phyloP scores from a whole-genome alignment of 163 green algal genomes.

The Scenedesmus sp. region DNA sequence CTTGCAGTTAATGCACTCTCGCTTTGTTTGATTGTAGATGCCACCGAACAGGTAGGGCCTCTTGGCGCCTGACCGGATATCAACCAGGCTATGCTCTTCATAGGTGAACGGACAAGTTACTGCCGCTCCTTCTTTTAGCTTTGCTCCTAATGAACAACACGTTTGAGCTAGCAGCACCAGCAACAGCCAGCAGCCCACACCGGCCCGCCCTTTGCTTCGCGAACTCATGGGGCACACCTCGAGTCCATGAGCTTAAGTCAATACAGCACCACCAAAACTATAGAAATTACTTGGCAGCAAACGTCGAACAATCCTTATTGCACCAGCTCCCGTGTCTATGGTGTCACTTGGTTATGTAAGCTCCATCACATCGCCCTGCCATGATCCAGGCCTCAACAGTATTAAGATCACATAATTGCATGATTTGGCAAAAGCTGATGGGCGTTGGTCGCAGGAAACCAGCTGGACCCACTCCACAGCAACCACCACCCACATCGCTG shows the following conservation, averaged over 20 bases:
- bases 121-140: background rate
- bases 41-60: slow-evolving; percentile 43
- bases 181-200: background rate
- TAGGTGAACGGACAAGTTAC: slow-evolving; percentile 36
- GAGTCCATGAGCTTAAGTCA: background rate
- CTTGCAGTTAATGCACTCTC: slow-evolving; percentile 41
- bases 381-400: background rate
- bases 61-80: slow-evolving; percentile 12
- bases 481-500: background rate
- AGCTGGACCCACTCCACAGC: background rate
- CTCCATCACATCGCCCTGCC: background rate
- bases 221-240: background rate
- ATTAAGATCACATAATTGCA: background rate
- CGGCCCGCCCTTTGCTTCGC: background rate
- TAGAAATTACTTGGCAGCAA: background rate
- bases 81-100: slow-evolving; percentile 22
- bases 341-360: background rate
- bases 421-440: background rate
- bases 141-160: background rate
- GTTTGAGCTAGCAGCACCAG: background rate
- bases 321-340: background rate
- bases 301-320: background rate
- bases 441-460: background rate
- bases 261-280: background rate
- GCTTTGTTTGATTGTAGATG: slow-evolving; percentile 26